Percentiles rank a stretch among this genome's conserved stretches.
phyloP scores from a whole-genome alignment of 805 yeast genomes.

The Blastobotrys parvus region DNA sequence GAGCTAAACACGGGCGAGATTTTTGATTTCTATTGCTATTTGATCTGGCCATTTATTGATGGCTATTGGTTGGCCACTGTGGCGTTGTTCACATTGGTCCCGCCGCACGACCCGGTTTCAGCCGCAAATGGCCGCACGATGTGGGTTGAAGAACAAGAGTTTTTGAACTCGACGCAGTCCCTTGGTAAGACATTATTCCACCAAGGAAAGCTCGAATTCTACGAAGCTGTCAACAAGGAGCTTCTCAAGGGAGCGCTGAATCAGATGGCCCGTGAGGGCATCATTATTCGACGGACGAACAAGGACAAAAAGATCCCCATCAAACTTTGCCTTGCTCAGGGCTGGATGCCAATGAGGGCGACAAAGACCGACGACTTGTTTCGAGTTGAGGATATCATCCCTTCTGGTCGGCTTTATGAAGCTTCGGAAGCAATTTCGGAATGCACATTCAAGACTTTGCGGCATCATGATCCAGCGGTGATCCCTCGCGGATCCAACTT shows the following conservation, averaged over 20 bases:
- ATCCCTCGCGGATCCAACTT: conserved; percentile 8
- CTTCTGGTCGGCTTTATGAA: conserved; percentile 26
- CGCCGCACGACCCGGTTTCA: conserved; percentile 13
- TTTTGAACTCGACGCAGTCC: conserved; percentile 29
- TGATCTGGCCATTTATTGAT: conserved; percentile 37
- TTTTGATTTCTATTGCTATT: conserved; percentile 34
- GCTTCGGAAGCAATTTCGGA: conserved; percentile 27
- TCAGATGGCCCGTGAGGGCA: conserved; percentile 28
- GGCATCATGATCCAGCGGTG: conserved; percentile 20
- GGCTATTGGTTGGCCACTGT: conserved; percentile 35
- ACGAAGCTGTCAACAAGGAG: conserved; percentile 35
- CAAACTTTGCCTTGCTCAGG: conserved; percentile 18
- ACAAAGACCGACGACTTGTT: conserved; percentile 5
- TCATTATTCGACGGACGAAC: conserved; percentile 20
- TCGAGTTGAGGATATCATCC: conserved; percentile 13
- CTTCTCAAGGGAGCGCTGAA: conserved; percentile 30
- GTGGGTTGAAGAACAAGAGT: conserved; percentile 27
- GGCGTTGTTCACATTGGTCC: conserved; percentile 29
- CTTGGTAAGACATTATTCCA: conserved; percentile 36
- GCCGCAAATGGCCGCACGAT: conserved; percentile 5
- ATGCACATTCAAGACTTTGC: conserved; percentile 30
- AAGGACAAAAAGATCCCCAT: conserved; percentile 14
- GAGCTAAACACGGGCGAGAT: conserved; percentile 19
- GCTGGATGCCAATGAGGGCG: conserved; percentile 16
- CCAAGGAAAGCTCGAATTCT: conserved; percentile 33